These are phyloP conservation scores for Naganishia vaughanmartiniae DNA, from an alignment of 768 basidiomycete species.

Conservation along the genomic window DNA sequence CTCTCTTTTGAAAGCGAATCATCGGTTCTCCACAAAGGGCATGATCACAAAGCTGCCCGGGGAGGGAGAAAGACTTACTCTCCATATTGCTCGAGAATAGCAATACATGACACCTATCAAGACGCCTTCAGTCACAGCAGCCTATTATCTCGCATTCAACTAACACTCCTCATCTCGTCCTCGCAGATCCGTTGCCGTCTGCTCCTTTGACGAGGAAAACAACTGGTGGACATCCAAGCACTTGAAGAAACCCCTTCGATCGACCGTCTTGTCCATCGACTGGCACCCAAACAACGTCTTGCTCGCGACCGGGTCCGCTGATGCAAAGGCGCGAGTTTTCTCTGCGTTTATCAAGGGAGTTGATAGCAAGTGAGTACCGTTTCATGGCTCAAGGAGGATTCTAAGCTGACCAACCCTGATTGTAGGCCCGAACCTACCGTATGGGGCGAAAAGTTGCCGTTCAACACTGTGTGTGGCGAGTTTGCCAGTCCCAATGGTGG, in stretches of 20 bases:
- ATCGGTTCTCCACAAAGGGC: no score
- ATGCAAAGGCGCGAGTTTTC: slow-evolving; percentile 95
- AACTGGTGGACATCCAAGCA: slow-evolving; percentile 99
- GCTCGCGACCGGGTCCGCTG: slow-evolving; percentile 92
- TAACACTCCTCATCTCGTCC: not conserved
- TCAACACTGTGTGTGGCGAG: slow-evolving; percentile 96
- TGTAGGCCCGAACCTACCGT: slow-evolving; percentile 77
- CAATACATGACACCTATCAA: no score
- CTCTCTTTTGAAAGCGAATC: no score
- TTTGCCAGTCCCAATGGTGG: slow-evolving; percentile 84
- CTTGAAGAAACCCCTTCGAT: slow-evolving; percentile 94
- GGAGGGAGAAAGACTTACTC: no score
- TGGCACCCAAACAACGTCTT: slow-evolving; percentile 99
- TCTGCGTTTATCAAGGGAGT: slow-evolving; percentile 99
- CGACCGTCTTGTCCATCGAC: slow-evolving; percentile 87
- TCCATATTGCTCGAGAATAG: no score
- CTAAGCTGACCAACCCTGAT: not conserved
- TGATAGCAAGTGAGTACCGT: slow-evolving; percentile 69
- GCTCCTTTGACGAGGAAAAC: slow-evolving; percentile 94
- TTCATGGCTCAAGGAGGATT: not conserved
- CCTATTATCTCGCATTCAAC: not conserved
- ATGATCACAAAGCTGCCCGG: no score
- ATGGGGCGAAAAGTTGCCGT: slow-evolving; percentile 98
- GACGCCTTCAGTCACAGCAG: no score
- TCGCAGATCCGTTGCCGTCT: slow-evolving; percentile 85